Percentiles rank a stretch among this genome's conserved stretches.
Conservation (phyloP, 108 stramenopile species). For the Cyclostephanos tholiformis region DNA sequence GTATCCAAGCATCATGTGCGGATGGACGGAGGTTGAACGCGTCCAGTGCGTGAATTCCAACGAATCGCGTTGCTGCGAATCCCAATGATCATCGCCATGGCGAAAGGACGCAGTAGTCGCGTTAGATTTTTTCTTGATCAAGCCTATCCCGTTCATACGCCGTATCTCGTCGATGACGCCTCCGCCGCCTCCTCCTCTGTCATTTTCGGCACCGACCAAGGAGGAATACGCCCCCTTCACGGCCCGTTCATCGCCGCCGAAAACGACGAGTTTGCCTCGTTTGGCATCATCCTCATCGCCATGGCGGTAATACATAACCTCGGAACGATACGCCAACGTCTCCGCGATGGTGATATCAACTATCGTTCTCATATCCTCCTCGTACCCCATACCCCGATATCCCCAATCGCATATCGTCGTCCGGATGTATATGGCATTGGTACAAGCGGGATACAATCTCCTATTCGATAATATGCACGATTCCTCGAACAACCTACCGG, state of each 20-base stretch:
- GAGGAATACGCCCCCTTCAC: too few relatives aligned
- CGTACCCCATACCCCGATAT: slow-evolving; percentile 68
- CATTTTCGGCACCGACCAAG: too few relatives aligned
- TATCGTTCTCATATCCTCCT: slow-evolving; percentile 69
- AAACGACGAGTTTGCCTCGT: too few relatives aligned
- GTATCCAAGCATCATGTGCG: slow-evolving; percentile 82
- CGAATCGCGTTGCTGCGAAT: too few relatives aligned
- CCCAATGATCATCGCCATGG: too few relatives aligned
- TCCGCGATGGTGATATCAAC: slow-evolving; percentile 52
- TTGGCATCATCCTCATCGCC: too few relatives aligned
- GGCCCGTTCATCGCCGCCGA: too few relatives aligned
- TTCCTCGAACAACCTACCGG: slow-evolving; percentile 75
- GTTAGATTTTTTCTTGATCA: not conserved
- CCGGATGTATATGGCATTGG: slow-evolving; percentile 79
- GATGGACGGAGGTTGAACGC: slow-evolving; percentile 66
- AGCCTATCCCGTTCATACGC: slow-evolving; percentile 21
- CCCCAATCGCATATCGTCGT: slow-evolving; percentile 82
- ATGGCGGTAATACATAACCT: not conserved
- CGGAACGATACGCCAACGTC: slow-evolving; percentile 41
- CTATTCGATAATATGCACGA: slow-evolving; percentile 65
- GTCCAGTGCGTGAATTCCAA: slow-evolving; percentile 59
- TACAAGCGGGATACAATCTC: slow-evolving; percentile 59
- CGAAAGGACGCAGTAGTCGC: not conserved
- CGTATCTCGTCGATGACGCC: slow-evolving; percentile 1
- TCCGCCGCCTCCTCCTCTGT: slow-evolving; percentile 3